Evolutionary conservation across 805 yeast genomes (phyloP), one percentile per base, ranked within the genome.

Genomic region (Saccharomycodes ludwigii): DNA sequence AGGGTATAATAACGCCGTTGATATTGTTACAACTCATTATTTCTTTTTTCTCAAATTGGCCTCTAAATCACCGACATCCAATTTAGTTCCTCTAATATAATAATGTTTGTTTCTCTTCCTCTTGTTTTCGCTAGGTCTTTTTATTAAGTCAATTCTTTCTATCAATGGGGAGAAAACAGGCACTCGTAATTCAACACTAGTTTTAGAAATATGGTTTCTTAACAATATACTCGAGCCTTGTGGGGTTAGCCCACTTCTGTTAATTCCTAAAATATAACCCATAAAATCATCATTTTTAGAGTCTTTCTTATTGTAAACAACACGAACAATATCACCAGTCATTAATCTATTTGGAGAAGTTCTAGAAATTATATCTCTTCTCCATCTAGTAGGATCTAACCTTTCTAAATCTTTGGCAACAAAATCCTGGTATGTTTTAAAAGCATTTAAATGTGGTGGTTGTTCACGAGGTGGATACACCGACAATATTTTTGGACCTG

Each of bases 161-260:
- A 91, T 66, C 33, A 73, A 63, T 6, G 96, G 95, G 39, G 78
- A 79, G 62, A 66, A 88, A 17, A 88, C 58, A 18, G 88, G 86
- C 29, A 85, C 71, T 39, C 88, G 66, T 40, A 77, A 60, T 49
- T 88, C 97, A 30, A 83, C 88, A 35, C 94, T 94, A n/a, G 82
- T 59, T 44, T 79, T 80, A 39, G 76, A 67, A 43, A 83, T 64
- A 50, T 79, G 83, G 52, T 85, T 83, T 64, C 98, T 76, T 40
- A 88, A 55, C 34, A 83, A 59, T n/a, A 88, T 58, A 38, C 80
- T 77, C 12, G 93, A 70, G 27, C 81, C 84, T 32, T 52, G 56
- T 12, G 14, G 14, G 4, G 26, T 24, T 11, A 37, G 28, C 27
- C 80, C 58, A 24, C 73, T 76, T 49, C 86, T 70, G 48, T 78